These are phyloP conservation scores for Lactuca saligna DNA, from an alignment of 129 eudicot species.

Conservation along the genomic window DNA sequence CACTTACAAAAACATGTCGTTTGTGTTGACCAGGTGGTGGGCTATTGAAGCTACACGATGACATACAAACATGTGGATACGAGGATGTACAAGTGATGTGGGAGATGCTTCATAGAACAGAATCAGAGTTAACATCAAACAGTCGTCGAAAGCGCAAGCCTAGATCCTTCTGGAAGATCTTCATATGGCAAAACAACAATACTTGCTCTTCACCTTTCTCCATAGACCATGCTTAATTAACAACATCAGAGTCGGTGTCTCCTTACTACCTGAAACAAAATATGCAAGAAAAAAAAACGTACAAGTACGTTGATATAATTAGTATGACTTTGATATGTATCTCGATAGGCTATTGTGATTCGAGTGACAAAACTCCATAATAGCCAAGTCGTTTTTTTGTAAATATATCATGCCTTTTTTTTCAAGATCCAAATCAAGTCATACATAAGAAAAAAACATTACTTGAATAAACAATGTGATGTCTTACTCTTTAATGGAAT, in stretches of 20 bases:
- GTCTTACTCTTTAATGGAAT: not conserved
- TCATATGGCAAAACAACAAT: conserved; percentile 54
- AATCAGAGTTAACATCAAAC: conserved; percentile 49
- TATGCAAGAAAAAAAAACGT: conserved; percentile 7
- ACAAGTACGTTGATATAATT: conserved; percentile 11
- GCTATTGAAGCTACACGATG: conserved; percentile 70
- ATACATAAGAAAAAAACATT: conserved; percentile 28
- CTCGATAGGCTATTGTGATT: conserved; percentile 29
- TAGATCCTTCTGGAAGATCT: conserved; percentile 55
- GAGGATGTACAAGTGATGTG: conserved; percentile 91
- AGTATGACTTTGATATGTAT: conserved; percentile 31
- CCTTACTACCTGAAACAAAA: conserved; percentile 35
- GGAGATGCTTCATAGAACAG: conserved; percentile 84
- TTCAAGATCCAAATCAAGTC: conserved; percentile 30
- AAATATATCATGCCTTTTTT: conserved; percentile 42
- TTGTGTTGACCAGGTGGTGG: conserved; percentile 45
- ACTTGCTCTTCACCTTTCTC: conserved; percentile 40
- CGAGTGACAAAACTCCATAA: conserved; percentile 21
- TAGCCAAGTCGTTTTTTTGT: conserved; percentile 39
- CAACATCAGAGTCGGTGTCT: conserved; percentile 23
- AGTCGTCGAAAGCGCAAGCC: conserved; percentile 46
- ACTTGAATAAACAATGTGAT: conserved; percentile 32
- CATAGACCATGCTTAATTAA: conserved; percentile 48
- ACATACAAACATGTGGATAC: conserved; percentile 83
- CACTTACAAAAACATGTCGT: not conserved